Evolutionary conservation across 176 grass and related monocot species (phyloP).

Genomic region (Melocanna baccifera): DNA sequence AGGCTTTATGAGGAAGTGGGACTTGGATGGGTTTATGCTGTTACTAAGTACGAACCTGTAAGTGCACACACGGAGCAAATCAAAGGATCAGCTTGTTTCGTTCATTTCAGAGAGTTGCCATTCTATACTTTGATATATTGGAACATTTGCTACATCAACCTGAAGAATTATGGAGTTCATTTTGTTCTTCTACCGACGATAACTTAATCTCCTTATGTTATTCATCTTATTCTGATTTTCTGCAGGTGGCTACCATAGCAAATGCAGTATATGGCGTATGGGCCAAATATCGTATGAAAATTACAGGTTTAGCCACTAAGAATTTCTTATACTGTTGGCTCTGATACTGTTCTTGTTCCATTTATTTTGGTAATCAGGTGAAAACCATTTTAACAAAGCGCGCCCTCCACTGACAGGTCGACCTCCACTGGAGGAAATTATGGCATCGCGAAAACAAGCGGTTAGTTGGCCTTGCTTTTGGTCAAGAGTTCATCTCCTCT

Average conservation of each 20-base stretch:
- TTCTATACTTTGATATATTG: not conserved
- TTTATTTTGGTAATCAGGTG: not conserved
- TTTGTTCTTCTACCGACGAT: not conserved
- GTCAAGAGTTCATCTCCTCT: not conserved
- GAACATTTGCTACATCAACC: not conserved
- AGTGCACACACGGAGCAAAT: constrained; percentile 33
- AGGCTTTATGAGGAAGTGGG: constrained; percentile 89
- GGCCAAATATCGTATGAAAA: constrained; percentile 92
- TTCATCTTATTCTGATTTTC: constrained; percentile 13
- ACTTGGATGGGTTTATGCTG: constrained; percentile 92
- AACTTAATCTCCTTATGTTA: not conserved
- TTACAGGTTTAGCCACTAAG: constrained; percentile 56
- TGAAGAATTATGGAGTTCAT: not conserved
- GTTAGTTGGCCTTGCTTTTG: not conserved
- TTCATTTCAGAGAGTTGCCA: constrained; percentile 11
- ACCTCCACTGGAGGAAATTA: constrained; percentile 69
- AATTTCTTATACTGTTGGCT: not conserved
- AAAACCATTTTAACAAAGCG: not conserved
- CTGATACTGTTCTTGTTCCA: not conserved
- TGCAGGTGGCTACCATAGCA: constrained; percentile 73
- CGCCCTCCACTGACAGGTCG: constrained; percentile 47
- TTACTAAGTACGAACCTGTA: constrained; percentile 95
- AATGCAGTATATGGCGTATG: constrained; percentile 86
- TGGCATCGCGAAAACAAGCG: constrained; percentile 30
- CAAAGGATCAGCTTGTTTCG: not conserved